Base-by-base conservation (phyloP, 371 early-diverging fungal genomes). In the Phascolomyces articulosus region DNA sequence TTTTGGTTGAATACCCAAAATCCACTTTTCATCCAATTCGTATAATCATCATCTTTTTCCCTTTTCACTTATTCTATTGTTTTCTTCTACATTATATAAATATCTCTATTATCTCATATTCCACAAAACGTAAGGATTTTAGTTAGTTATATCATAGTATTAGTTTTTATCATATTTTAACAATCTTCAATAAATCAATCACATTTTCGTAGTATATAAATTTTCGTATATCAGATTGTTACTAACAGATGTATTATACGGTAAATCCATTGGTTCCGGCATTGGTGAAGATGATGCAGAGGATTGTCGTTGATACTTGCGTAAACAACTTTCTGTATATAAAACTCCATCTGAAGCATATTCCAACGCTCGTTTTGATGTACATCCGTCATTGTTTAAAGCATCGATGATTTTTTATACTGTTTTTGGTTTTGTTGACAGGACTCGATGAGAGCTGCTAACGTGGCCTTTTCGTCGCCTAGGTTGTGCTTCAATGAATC, bases 361-460 rank as follows among this genome's bases (percentile, higher is more conserved):
- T 11, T 24, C 28, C 24, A 27, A 4, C 16, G 27, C 24, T 27
- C 29, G 54, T 27, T 54, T 54, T 4, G 54, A 28, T 27, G 15
- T 4, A 24, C 27, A 16, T 10, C 54, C 54, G 8, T 54, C 54
- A 16, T 54, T 27, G 23, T 54, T 54, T 18, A 10, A 16, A 7
- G 10, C 27, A 28, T 54, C 54, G 54, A 51, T 54, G 55, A 24
- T 63, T 55, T 38, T 63, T 63, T 63, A 51, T 54, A 63, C 29
- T 63, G 63, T 38, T 63, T 63, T 63, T 63, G 18, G 27, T 18
- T 21, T 47, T 59, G 47, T 27, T 31, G 29, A 28, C 31, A 55
- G 56, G 44, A 63, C 64, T 63, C 28, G 0, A 44, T 16, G 47
- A 63, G 40, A 51, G 47, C 48, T 20, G 40, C 58, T 23, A 24